These are phyloP conservation scores for Suillus luteus DNA, from an alignment of 768 basidiomycete species.

Conservation along the genomic window DNA sequence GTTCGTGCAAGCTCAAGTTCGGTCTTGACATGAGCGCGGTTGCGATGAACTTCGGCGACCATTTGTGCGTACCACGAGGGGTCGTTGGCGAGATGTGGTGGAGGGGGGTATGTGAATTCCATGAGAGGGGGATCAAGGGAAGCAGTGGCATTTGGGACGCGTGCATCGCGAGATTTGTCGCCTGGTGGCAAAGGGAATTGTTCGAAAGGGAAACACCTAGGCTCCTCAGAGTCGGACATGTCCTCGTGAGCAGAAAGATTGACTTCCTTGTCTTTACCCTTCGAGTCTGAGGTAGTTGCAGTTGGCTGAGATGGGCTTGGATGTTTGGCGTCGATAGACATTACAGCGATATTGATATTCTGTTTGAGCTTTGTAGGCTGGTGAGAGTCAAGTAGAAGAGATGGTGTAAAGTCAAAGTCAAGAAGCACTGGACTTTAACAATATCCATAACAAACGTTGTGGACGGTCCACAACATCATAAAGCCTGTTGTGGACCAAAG, in stretches of 20 bases:
- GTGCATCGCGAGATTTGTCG: too few relatives aligned
- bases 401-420: neutral
- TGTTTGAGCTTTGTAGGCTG: neutral
- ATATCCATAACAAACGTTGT: too few relatives aligned
- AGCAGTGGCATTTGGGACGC: too few relatives aligned
- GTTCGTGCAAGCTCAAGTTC: constrained; percentile 8
- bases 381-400: neutral
- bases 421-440: too few relatives aligned
- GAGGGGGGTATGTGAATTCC: constrained; percentile 29
- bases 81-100: constrained; percentile 27
- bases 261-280: constrained; percentile 12
- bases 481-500: too few relatives aligned
- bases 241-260: neutral
- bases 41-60: constrained; percentile 28
- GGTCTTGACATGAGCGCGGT: constrained; percentile 23
- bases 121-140: constrained; percentile 13
- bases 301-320: neutral
- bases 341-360: neutral
- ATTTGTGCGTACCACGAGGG: constrained; percentile 30
- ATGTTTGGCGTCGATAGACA: neutral
- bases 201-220: constrained; percentile 27
- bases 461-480: too few relatives aligned
- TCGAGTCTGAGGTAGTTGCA: neutral
- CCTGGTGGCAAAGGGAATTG: constrained; percentile 24
- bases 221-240: neutral